phyloP scores from a whole-genome alignment of 306 rosid genomes.

The Hippophae rhamnoides region DNA sequence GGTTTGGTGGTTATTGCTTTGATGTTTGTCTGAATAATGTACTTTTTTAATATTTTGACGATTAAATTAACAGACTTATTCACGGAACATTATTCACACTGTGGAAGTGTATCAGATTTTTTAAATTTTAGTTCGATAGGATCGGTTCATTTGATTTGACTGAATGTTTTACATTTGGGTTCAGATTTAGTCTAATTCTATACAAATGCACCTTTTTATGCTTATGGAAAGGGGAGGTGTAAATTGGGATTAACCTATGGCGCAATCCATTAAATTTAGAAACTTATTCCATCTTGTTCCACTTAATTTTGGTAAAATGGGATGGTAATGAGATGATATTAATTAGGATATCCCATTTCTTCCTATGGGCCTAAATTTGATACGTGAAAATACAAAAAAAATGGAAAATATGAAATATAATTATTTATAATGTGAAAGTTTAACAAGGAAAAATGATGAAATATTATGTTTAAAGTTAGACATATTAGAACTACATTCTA shows the following conservation, averaged over 20 bases:
- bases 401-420: too few relatives aligned
- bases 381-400: too few relatives aligned
- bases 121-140: not conserved
- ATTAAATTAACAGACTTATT: not conserved
- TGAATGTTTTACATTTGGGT: not conserved
- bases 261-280: not conserved
- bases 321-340: too few relatives aligned
- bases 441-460: too few relatives aligned
- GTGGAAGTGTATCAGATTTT: not conserved
- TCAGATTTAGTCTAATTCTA: not conserved
- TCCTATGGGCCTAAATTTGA: too few relatives aligned
- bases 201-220: not conserved
- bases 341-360: too few relatives aligned
- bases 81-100: not conserved
- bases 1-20: not conserved
- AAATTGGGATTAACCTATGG: not conserved
- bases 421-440: too few relatives aligned
- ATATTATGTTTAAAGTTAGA: too few relatives aligned
- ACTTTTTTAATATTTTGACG: not conserved
- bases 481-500: too few relatives aligned
- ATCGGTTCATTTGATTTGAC: not conserved
- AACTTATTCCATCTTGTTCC: not conserved
- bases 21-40: not conserved
- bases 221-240: not conserved
- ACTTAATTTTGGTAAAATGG: too few relatives aligned